Base-by-base conservation (phyloP, 352 stramenopile genomes). In the Aphanomyces stellatus region DNA sequence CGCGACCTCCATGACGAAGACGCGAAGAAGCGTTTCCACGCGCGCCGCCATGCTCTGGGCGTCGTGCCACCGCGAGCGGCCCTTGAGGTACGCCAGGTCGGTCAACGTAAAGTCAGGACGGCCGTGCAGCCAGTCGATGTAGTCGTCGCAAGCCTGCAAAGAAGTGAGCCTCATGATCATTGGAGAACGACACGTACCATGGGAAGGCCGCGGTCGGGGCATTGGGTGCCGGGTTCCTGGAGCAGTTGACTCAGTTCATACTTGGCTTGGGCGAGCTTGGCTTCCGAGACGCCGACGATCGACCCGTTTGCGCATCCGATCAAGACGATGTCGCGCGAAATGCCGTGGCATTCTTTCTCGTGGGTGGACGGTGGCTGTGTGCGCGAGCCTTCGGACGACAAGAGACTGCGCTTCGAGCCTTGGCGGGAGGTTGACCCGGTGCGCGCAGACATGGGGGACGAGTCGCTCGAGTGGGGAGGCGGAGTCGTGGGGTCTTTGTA, bases 11-110 rank as follows among this genome's bases (percentile, higher is more conserved):
- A 46, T 46, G 11, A 46, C 37, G n/a, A 46, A 46, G 37, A 46
- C 37, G 11, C 37, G 37, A 11, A 46, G n/a, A 11, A 19, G 11
- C 37, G 37, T 46, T 19, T 46, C 37, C 11, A 46, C 37, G n/a
- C 37, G 37, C 13, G 37, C 37, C 35, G 85, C 81, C 7, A 91
- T 69, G 34, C 81, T 79, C 31, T 80, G 87, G 13, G 68, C 46
- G 2, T 90, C 80, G 17, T 79, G 69, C 37, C 88, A 77, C 42
- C 82, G 81, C 19, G 67, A 69, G 46, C 81, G 81, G 62, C 82
- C 77, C 51, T 76, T 80, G 17, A 88, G 73, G 61, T 90, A 93
- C 35, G 80, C 81, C 56, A 93, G 73, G 53, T 93, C 85, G n/a
- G 77, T 80, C 3, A 93, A 76, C 31, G 82, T 71, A 61, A 90